Conservation (phyloP, 495 filamentous ascomycete genomes). For the Aspergillus hancockii region DNA sequence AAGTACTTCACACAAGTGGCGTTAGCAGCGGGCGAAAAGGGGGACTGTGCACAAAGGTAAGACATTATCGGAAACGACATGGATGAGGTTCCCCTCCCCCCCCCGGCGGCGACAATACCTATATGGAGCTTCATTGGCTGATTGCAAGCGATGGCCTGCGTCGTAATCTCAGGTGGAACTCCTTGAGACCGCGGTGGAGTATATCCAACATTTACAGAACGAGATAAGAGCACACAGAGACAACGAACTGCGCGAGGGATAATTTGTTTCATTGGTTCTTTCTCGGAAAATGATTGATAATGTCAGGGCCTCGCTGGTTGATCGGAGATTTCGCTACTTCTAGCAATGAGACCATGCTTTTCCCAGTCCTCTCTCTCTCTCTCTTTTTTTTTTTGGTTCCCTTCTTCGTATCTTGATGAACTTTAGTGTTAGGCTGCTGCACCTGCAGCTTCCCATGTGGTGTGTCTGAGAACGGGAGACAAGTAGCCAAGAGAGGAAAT, state of each 20-base stretch:
- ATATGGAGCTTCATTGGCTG: background rate
- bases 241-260: background rate
- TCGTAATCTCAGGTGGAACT: slow-evolving; percentile 10
- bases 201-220: slow-evolving; percentile 19
- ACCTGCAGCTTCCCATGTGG: background rate
- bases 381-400: background rate
- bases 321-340: background rate
- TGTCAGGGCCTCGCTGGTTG: background rate
- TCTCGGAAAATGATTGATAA: background rate
- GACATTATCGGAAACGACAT: background rate
- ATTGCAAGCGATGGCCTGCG: background rate
- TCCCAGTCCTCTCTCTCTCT: background rate
- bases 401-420: background rate
- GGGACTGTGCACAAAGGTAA: slow-evolving; percentile 16
- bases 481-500: background rate
- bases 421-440: background rate
- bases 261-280: background rate
- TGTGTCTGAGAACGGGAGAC: background rate
- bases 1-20: slow-evolving; percentile 14
- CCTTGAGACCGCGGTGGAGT: slow-evolving; percentile 20
- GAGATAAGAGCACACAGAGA: slow-evolving; percentile 10
- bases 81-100: background rate
- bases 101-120: background rate
- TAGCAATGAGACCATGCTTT: background rate
- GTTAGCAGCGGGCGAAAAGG: slow-evolving; percentile 10